phyloP scores from a whole-genome alignment of 768 basidiomycete genomes.

The Leucocoprinus leucothites region DNA sequence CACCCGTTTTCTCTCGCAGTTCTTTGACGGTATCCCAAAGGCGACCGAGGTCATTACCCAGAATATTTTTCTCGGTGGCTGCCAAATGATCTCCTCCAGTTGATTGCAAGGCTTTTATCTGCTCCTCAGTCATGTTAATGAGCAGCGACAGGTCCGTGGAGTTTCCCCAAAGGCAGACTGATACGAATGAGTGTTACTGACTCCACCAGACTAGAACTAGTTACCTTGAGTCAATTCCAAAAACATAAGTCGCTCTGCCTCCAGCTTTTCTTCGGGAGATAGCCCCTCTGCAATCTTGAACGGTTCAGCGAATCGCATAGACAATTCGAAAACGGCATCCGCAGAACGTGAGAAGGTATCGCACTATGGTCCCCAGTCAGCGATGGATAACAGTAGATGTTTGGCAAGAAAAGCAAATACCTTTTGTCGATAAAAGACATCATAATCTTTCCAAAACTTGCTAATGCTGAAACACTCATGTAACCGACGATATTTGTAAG shows the following conservation, averaged over 20 bases:
- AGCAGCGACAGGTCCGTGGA: constrained; percentile 92
- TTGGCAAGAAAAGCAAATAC: constrained; percentile 27
- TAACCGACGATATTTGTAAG: constrained; percentile 88
- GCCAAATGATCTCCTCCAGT: constrained; percentile 95
- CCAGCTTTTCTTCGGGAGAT: constrained; percentile 53
- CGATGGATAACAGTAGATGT: background rate
- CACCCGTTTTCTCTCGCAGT: constrained; percentile 66
- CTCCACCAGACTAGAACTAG: background rate
- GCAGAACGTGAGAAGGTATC: constrained; percentile 93
- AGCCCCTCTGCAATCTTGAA: constrained; percentile 59
- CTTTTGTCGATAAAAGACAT: constrained; percentile 95
- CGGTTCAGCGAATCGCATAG: constrained; percentile 86
- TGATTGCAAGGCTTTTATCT: constrained; percentile 94
- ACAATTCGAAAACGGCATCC: constrained; percentile 92
- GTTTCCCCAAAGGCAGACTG: constrained; percentile 96
- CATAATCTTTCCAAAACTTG: constrained; percentile 87
- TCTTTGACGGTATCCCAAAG: constrained; percentile 76
- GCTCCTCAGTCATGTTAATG: constrained; percentile 97
- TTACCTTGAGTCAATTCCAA: constrained; percentile 87
- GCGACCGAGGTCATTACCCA: constrained; percentile 75
- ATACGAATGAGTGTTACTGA: background rate
- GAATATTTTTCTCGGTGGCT: constrained; percentile 93
- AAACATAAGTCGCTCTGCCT: constrained; percentile 84
- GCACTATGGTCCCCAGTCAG: constrained; percentile 45
- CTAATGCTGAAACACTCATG: constrained; percentile 92